phyloP scores from a whole-genome alignment of 2,329 filamentous ascomycete species.

The Ascochyta pisi region DNA sequence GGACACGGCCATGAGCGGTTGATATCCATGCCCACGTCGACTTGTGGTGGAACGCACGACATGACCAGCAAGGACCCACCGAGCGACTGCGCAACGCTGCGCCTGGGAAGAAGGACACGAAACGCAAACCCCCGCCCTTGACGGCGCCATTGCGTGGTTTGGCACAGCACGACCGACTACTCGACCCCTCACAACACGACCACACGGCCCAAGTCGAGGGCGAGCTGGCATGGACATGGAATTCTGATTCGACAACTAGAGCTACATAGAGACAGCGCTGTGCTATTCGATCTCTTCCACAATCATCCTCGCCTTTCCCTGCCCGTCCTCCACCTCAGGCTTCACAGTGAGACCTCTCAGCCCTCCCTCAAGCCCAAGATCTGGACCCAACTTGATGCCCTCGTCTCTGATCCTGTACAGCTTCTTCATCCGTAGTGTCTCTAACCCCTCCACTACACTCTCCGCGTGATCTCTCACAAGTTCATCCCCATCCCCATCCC shows the following conservation, averaged over 20 bases:
- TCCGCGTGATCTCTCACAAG: constrained; percentile 71
- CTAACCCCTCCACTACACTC: constrained; percentile 71
- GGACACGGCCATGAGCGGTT: constrained; percentile 52
- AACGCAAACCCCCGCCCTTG: constrained; percentile 1
- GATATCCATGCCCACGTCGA: constrained; percentile 19
- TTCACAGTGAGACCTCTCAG: constrained; percentile 57
- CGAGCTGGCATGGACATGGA: not conserved
- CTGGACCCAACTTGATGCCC: constrained; percentile 25
- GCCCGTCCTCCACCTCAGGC: constrained; percentile 26
- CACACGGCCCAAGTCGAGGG: constrained; percentile 1
- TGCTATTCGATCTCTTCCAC: constrained; percentile 68
- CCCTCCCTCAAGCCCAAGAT: constrained; percentile 44
- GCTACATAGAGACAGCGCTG: constrained; percentile 11
- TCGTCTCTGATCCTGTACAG: constrained; percentile 52
- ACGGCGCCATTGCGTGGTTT: constrained; percentile 10
- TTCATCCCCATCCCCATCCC: constrained; percentile 70
- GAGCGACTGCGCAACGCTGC: not conserved
- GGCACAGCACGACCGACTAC: constrained; percentile 1
- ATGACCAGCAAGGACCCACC: not conserved
- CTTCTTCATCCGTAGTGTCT: constrained; percentile 65
- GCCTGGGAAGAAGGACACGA: constrained; percentile 6
- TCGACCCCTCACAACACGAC: not conserved
- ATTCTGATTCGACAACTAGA: not conserved
- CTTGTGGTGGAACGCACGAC: not conserved
- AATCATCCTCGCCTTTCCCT: constrained; percentile 42